These are phyloP conservation scores for Fusarium austroafricanum DNA, from an alignment of 2,329 filamentous ascomycete genomes.

Conservation along the genomic window DNA sequence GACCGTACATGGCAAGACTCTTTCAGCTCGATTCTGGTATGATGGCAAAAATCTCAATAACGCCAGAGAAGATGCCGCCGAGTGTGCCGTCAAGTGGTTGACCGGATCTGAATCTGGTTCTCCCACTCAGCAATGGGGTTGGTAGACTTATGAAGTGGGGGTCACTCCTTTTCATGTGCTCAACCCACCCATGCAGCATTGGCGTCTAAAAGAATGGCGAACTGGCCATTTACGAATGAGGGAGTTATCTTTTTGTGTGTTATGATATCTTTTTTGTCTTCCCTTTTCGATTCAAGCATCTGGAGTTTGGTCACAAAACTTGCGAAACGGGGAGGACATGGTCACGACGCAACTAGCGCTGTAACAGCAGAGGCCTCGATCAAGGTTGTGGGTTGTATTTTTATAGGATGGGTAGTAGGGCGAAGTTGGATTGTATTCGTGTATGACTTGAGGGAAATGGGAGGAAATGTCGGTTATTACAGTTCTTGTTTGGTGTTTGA, in stretches of 20 bases:
- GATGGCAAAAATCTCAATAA: conserved; percentile 90
- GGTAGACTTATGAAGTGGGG: conserved; percentile 25
- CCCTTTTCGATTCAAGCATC: conserved; percentile 23
- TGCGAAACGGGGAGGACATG: conserved; percentile 18
- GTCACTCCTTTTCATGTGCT: conserved; percentile 11
- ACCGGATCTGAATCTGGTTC: conserved; percentile 50
- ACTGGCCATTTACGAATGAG: not conserved
- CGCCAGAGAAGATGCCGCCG: conserved; percentile 90
- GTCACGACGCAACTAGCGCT: conserved; percentile 14
- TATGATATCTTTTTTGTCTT: conserved; percentile 5
- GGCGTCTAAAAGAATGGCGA: not conserved
- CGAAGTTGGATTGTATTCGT: conserved; percentile 16
- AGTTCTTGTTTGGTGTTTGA: conserved; percentile 15
- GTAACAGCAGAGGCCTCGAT: conserved; percentile 2
- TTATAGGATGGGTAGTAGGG: not conserved
- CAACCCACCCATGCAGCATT: conserved; percentile 3
- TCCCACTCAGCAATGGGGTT: conserved; percentile 41
- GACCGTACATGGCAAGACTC: conserved; percentile 72
- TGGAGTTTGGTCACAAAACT: conserved; percentile 41
- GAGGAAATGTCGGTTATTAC: conserved; percentile 16
- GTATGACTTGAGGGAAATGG: conserved; percentile 22
- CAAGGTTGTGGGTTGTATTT: conserved; percentile 13
- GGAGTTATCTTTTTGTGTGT: conserved; percentile 17
- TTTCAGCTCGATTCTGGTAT: conserved; percentile 89
- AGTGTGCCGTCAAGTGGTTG: conserved; percentile 76